Evolutionary conservation across 129 eudicot species (phyloP).

Genomic region (Helianthus annuus): HanXRQr2.0-SUNRISE NC_035436.2:36771767-36772266

Average conservation of each 20-base stretch:
- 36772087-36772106: not conserved
- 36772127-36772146: not conserved
- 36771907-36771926: slow-evolving; percentile 27
- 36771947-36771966: not conserved
- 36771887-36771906: slow-evolving; percentile 3
- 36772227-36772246: not conserved
- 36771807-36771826: slow-evolving; percentile 39
- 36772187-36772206: slow-evolving; percentile 5
- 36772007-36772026: not conserved
- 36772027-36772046: not conserved
- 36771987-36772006: slow-evolving; percentile 17
- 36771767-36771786: not conserved
- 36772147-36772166: not conserved
- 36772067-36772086: not conserved
- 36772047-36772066: not conserved
- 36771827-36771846: slow-evolving; percentile 37
- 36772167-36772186: slow-evolving; percentile 8
- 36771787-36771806: slow-evolving; percentile 11
- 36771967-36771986: not conserved
- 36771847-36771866: slow-evolving; percentile 33
- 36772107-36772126: not conserved
- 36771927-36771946: not conserved
- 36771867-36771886: slow-evolving; percentile 19
- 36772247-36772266: not conserved
- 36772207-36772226: not conserved